These are phyloP conservation scores for Macrolepiota dolichaula DNA, from an alignment of 768 basidiomycete species.

Conservation along the genomic window DNA sequence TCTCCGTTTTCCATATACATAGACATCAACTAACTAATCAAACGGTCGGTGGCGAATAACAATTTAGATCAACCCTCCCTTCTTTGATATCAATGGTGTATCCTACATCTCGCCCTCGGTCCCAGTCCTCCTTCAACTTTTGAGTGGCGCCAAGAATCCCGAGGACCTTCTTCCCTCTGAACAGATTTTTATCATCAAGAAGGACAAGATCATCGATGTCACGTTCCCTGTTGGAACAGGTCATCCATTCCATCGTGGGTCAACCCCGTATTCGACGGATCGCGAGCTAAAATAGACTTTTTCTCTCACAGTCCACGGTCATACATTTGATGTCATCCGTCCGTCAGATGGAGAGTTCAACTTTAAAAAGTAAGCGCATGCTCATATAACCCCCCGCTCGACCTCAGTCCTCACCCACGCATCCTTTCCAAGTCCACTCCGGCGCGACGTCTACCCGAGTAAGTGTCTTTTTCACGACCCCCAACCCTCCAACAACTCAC, in stretches of 20 bases:
- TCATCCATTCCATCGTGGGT: constrained; percentile 10
- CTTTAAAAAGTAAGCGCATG: constrained; percentile 8
- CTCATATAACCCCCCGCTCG: not conserved
- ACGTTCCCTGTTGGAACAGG: constrained; percentile 33
- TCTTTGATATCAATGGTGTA: constrained; percentile 16
- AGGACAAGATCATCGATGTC: constrained; percentile 44
- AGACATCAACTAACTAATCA: not conserved
- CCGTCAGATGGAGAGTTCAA: constrained; percentile 5
- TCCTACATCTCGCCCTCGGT: constrained; percentile 26
- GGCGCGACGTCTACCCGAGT: constrained; percentile 14
- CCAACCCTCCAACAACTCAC: no score
- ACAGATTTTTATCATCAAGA: constrained; percentile 21
- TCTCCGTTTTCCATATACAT: not conserved
- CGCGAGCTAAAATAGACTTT: not conserved
- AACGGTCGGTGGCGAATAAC: constrained; percentile 14
- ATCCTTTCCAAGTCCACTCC: constrained; percentile 17
- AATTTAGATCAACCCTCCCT: constrained; percentile 9
- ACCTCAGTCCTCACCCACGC: no score
- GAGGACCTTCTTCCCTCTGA: constrained; percentile 24
- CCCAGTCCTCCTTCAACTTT: constrained; percentile 36
- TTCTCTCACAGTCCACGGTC: constrained; percentile 12
- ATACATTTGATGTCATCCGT: constrained; percentile 15
- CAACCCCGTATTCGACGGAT: not conserved
- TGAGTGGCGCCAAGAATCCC: constrained; percentile 21
- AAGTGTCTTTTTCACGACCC: not conserved